Conservation (phyloP, 1,139 yeast species). For the Arxiozyma slooffiae region DNA sequence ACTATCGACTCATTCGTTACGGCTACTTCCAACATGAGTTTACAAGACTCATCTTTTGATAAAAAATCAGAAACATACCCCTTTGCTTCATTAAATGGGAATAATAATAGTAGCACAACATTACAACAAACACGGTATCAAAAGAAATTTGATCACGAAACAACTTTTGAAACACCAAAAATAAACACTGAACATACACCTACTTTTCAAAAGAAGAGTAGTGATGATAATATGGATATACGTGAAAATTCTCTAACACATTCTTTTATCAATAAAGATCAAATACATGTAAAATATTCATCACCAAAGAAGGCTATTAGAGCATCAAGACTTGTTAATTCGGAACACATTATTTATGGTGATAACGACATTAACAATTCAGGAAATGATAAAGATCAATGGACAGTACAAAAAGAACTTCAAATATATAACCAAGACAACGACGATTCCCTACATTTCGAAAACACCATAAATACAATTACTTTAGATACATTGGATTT, state of each 20-base stretch:
- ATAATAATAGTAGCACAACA: neutral
- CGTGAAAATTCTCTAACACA: neutral
- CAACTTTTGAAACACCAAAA: neutral
- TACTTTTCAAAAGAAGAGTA: neutral
- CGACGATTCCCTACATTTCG: neutral
- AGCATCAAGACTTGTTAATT: constrained; percentile 13
- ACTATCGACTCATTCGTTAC: constrained; percentile 8
- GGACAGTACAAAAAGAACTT: neutral
- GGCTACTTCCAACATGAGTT: constrained; percentile 3
- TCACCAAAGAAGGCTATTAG: constrained; percentile 17
- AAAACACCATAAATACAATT: neutral
- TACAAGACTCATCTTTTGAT: neutral
- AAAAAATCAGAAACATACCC: neutral
- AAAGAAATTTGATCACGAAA: neutral
- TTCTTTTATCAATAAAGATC: neutral
- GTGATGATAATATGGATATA: neutral
- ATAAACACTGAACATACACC: neutral
- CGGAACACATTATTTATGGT: neutral
- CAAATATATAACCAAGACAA: neutral
- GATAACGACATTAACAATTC: neutral
- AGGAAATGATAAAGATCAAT: neutral
- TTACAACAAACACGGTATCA: neutral
- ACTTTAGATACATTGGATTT: neutral
- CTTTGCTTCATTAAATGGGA: constrained; percentile 1
- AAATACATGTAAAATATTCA: neutral